These are phyloP conservation scores for Capsicum rhomboideum DNA, from an alignment of 257 asterid species.

Conservation along the genomic window DNA sequence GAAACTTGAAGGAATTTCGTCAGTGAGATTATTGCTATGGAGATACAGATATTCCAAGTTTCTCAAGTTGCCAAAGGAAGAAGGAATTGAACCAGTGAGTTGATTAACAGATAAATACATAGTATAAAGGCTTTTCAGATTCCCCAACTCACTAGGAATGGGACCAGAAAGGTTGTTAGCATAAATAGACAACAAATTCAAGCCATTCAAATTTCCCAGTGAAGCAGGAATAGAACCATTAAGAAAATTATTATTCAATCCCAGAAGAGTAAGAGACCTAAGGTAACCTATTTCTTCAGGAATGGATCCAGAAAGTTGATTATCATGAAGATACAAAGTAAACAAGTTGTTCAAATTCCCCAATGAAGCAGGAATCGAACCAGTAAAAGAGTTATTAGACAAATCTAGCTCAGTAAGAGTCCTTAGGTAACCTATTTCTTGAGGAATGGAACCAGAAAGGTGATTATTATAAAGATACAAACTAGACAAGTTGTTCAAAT, in stretches of 20 bases:
- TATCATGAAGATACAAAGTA: accelerated
- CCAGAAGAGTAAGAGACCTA: no score
- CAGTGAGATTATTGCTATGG: background rate
- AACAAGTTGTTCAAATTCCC: background rate
- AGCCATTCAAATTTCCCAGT: background rate
- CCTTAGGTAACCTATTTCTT: background rate
- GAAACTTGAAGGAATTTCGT: background rate
- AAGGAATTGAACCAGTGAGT: background rate
- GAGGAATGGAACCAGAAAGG: background rate
- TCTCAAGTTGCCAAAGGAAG: conserved; percentile 6
- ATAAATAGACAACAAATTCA: background rate
- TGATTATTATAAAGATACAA: background rate
- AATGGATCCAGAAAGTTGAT: background rate
- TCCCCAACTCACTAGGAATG: background rate
- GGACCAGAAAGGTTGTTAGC: conserved; percentile 1
- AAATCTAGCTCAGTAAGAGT: background rate
- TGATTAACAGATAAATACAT: background rate
- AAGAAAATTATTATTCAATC: background rate
- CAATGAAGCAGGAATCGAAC: background rate
- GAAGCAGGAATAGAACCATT: background rate
- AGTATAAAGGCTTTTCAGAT: background rate
- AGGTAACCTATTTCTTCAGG: no score
- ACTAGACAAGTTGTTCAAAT: background rate
- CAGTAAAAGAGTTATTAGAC: background rate
- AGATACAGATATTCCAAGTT: background rate